Percentiles rank a stretch among this genome's conserved stretches.
Conservation (phyloP, 108 stramenopile genomes). For the Nitzschia sp. region DNA sequence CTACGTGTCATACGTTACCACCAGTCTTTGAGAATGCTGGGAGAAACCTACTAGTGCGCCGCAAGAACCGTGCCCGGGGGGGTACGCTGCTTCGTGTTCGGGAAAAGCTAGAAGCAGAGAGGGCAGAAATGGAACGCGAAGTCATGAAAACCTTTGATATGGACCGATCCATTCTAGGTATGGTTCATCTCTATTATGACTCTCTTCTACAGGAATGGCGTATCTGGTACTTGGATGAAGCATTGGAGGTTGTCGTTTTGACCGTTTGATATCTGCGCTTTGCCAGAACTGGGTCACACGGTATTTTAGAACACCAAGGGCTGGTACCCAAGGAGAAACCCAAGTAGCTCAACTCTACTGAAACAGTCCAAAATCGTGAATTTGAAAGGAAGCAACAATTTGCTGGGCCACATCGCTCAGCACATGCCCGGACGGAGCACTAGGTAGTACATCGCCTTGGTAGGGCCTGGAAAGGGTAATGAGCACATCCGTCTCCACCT, state of each 20-base stretch:
- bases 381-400: conserved; percentile 2
- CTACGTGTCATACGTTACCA: background rate
- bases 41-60: conserved; percentile 17
- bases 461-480: conserved; percentile 56
- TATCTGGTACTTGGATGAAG: conserved; percentile 69
- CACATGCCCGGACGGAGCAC: conserved; percentile 6
- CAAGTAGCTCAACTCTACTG: too few relatives aligned
- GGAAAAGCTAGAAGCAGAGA: conserved; percentile 9
- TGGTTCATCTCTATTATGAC: conserved; percentile 77
- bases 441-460: conserved; percentile 15
- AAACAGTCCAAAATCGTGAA: too few relatives aligned
- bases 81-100: conserved; percentile 25
- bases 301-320: too few relatives aligned
- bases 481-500: conserved; percentile 64
- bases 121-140: conserved; percentile 7
- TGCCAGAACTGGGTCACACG: too few relatives aligned
- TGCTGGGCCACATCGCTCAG: conserved; percentile 21
- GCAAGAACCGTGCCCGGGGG: conserved; percentile 10
- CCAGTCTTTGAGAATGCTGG: conserved; percentile 6
- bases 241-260: conserved; percentile 57
- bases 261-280: conserved; percentile 2
- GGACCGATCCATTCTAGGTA: conserved; percentile 41
- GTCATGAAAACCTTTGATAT: conserved; percentile 1
- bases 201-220: conserved; percentile 68
- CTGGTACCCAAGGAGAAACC: too few relatives aligned